Base-by-base conservation (phyloP, 2,329 filamentous ascomycete genomes). In the Pseudohalonectria lignicola region DNA sequence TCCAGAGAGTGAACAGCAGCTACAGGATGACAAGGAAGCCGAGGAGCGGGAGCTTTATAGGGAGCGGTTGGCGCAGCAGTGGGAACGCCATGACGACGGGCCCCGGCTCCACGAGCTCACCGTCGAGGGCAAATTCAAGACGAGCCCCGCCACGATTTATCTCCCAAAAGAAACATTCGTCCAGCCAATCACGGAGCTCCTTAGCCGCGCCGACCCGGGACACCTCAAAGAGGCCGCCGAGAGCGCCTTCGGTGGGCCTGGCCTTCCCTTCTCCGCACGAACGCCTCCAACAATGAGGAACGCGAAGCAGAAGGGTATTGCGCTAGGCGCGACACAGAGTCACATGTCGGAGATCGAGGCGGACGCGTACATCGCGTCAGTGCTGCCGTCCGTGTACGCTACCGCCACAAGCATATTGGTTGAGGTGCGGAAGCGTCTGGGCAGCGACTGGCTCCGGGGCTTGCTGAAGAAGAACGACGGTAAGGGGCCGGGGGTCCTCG, bases 151-250 rank as follows among this genome's bases (percentile, higher is more conserved):
- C 30, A 93, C 88, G 8, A 57, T 95, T 12, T 68, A 74, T n/a
- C 62, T 94, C 4, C 87, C 90, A 0, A 72, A 75, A 45, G 63
- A 69, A n/a, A 66, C 74, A 3, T 70, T 95, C 30, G 69, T 83
- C 8, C 63, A 71, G 4, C 87, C 87, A 0, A 78, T 94, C 15
- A 68, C 74, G 2, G 60, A 72, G 4, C 66, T 94, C 3, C 66
- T 96, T 2, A 67, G 69, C 12, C 66, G 79, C 39, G 74, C 77
- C 39, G 74, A 86, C 41, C 74, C 79, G 31, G 82, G 78, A 40
- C 92, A 98, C 53, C 66, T 96, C 23, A 68, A 70, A 25, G 71
- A 81, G 40, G 71, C 82, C 2, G 84, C 88, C 1, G 76, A 85
- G 47, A 72, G 68, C 31, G 69, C 76, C 1, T 90, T 94, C 53